A percentile compares a stretch with the other conserved stretches of the same genome.
phyloP scores from a whole-genome alignment of 2,329 filamentous ascomycete species.

The Fusarium hainanense region DNA sequence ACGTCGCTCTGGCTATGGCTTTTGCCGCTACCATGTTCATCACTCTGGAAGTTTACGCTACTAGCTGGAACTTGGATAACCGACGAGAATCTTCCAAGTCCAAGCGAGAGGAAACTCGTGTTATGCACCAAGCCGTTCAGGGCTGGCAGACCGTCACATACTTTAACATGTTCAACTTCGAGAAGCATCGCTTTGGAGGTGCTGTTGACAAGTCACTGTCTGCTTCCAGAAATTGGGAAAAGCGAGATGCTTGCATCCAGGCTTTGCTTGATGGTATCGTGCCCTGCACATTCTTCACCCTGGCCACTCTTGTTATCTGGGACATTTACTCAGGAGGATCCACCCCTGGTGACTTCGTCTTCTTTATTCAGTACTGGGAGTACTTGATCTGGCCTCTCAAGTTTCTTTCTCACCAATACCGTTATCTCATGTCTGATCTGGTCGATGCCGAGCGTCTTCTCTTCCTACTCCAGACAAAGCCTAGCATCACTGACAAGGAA shows the following conservation, averaged over 20 bases:
- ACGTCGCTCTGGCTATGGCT: constrained; percentile 59
- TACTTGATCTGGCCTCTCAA: constrained; percentile 54
- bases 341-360: constrained; percentile 62
- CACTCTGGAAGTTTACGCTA: constrained; percentile 47
- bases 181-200: constrained; percentile 43
- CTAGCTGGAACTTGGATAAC: constrained; percentile 53
- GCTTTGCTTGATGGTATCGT: constrained; percentile 54
- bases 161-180: constrained; percentile 52
- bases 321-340: constrained; percentile 37
- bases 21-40: constrained; percentile 35
- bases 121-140: constrained; percentile 67
- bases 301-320: constrained; percentile 35
- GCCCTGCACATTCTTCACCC: constrained; percentile 55
- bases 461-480: constrained; percentile 66
- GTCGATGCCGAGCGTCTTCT: constrained; percentile 73
- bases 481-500: constrained; percentile 62
- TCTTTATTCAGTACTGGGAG: constrained; percentile 73
- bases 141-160: constrained; percentile 69
- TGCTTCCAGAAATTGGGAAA: constrained; percentile 37
- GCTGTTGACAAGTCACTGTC: constrained; percentile 44
- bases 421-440: constrained; percentile 55
- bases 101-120: constrained; percentile 60
- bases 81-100: constrained; percentile 53
- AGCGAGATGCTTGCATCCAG: constrained; percentile 40
- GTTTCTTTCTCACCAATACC: constrained; percentile 47